Evolutionary conservation across 495 filamentous ascomycete genomes (phyloP).

Genomic region (Filosporella fistucella): DNA sequence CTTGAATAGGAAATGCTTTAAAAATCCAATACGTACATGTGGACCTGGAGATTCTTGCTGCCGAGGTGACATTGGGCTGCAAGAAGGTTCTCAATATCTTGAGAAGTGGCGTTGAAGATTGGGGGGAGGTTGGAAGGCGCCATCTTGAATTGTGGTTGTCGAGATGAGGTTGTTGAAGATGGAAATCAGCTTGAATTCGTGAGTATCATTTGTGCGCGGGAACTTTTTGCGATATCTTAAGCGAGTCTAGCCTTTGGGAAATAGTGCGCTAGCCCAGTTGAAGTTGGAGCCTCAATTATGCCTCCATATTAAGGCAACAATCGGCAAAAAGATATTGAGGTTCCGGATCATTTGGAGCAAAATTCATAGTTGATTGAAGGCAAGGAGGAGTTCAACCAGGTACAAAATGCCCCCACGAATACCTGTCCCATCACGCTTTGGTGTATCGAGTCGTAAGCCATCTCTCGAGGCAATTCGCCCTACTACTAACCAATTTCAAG

Average conservation of each 20-base stretch:
- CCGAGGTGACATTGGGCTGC: constrained; percentile 95
- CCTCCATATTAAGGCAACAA: not conserved
- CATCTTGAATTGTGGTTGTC: constrained; percentile 46
- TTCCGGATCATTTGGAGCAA: not conserved
- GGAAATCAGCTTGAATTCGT: constrained; percentile 8
- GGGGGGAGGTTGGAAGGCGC: constrained; percentile 87
- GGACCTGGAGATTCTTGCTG: constrained; percentile 93
- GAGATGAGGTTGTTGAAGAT: constrained; percentile 6
- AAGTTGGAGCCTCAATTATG: not conserved
- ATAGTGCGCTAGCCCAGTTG: not conserved
- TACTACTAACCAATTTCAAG: constrained; percentile 25
- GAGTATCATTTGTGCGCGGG: constrained; percentile 1
- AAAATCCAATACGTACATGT: too few species aligned
- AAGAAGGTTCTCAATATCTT: constrained; percentile 98
- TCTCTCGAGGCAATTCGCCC: not conserved
- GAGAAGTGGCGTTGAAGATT: constrained; percentile 64
- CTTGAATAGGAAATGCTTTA: too few species aligned
- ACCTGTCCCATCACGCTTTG: constrained; percentile 55
- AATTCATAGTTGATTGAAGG: not conserved
- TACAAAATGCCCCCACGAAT: constrained; percentile 72
- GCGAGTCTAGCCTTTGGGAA: too few species aligned
- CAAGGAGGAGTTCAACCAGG: not conserved
- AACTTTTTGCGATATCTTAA: too few species aligned
- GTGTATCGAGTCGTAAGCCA: constrained; percentile 55
- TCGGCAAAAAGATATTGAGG: not conserved